Percentiles rank a stretch among this genome's conserved stretches.
phyloP scores from a whole-genome alignment of 208 protist species.

The Trypanosoma congolense region DNA sequence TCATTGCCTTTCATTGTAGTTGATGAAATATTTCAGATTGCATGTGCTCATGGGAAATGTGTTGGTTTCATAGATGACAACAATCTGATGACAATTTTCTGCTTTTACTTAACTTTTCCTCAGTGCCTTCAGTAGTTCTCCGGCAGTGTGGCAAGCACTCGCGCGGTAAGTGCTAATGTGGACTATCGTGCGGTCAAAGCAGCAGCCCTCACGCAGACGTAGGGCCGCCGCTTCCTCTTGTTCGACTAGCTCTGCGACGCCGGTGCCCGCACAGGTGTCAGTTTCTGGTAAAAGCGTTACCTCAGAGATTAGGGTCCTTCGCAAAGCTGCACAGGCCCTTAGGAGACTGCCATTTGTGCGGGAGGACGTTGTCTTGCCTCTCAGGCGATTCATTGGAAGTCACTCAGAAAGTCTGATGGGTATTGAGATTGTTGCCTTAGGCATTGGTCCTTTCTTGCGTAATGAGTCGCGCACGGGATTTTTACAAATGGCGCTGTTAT shows the following conservation, averaged over 20 bases:
- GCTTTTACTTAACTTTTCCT: not conserved
- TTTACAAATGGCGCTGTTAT: constrained; percentile 50
- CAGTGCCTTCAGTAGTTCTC: too few relatives aligned
- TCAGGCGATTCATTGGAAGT: constrained; percentile 8
- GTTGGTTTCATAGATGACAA: too few relatives aligned
- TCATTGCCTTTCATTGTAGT: too few relatives aligned
- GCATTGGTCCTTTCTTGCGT: constrained; percentile 44
- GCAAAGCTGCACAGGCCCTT: constrained; percentile 15
- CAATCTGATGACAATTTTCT: too few relatives aligned
- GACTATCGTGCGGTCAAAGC: constrained; percentile 22
- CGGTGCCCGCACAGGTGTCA: not conserved
- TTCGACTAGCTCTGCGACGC: not conserved
- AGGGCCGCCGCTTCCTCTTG: not conserved
- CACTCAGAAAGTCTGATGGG: not conserved
- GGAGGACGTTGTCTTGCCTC: constrained; percentile 14
- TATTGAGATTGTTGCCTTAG: constrained; percentile 36
- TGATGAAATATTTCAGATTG: too few relatives aligned
- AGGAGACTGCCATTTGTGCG: constrained; percentile 8
- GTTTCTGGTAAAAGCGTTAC: constrained; percentile 5
- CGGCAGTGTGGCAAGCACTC: too few relatives aligned
- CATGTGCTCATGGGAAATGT: too few relatives aligned
- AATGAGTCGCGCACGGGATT: constrained; percentile 32
- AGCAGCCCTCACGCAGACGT: constrained; percentile 17
- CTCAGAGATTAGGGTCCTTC: constrained; percentile 21
- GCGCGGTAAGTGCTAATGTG: too few relatives aligned